Percentiles rank a stretch among this genome's conserved stretches.
These are phyloP conservation scores for Fusarium veterinarium DNA, from an alignment of 2,329 filamentous ascomycete genomes.

Conservation along the genomic window DNA sequence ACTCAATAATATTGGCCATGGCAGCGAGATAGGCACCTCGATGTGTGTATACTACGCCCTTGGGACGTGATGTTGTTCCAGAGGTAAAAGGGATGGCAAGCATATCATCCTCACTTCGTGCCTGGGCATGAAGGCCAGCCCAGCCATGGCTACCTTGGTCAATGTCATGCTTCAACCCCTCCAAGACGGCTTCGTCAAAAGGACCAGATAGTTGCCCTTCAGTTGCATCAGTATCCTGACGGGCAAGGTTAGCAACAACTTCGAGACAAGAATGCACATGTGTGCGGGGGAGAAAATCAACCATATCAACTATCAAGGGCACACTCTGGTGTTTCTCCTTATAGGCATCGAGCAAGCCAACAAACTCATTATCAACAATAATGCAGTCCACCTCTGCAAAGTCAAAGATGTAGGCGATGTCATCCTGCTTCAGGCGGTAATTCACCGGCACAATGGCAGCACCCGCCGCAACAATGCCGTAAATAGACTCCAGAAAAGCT, in stretches of 20 bases:
- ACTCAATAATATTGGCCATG: conserved; percentile 88
- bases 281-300: conserved; percentile 45
- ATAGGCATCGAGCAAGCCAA: conserved; percentile 75
- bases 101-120: conserved; percentile 79
- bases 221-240: conserved; percentile 79
- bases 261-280: neutral
- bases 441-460: conserved; percentile 78
- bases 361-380: conserved; percentile 86
- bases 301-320: conserved; percentile 78
- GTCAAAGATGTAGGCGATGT: conserved; percentile 90
- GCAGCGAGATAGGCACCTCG: conserved; percentile 87
- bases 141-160: conserved; percentile 77
- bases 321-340: conserved; percentile 69
- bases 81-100: conserved; percentile 94
- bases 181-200: conserved; percentile 84
- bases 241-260: conserved; percentile 16
- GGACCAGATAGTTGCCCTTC: conserved; percentile 80
- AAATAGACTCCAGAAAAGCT: conserved; percentile 91
- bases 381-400: conserved; percentile 89
- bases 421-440: conserved; percentile 78
- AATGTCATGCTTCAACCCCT: conserved; percentile 80
- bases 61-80: conserved; percentile 90
- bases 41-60: conserved; percentile 93
- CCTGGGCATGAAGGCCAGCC: conserved; percentile 78
- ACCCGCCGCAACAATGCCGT: conserved; percentile 85